Evolutionary conservation across 148 eudicot genomes (phyloP).

Genomic region (Cornus suecica): DNA sequence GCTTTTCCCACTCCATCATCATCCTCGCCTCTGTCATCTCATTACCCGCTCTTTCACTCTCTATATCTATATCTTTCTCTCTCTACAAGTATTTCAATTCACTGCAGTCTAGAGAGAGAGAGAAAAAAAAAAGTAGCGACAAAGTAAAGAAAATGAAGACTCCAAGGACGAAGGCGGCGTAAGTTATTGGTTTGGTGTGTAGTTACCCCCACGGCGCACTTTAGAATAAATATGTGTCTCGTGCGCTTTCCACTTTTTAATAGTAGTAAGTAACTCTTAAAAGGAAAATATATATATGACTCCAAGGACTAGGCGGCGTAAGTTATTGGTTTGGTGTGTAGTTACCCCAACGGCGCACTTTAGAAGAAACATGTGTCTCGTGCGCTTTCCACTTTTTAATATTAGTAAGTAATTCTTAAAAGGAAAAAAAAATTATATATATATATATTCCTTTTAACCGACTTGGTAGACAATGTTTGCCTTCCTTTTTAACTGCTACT

Average conservation of each 20-base stretch:
- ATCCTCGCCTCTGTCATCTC: slow-evolving; percentile 7
- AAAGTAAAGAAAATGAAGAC: slow-evolving; percentile 26
- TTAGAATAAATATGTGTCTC: slow-evolving; percentile 4
- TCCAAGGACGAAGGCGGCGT: no score
- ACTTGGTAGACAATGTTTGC: not conserved
- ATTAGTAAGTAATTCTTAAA: no score
- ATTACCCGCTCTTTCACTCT: not conserved
- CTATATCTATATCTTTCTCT: no score
- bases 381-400: not conserved
- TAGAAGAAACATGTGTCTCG: not conserved
- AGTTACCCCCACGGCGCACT: slow-evolving; percentile 6
- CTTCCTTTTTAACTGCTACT: not conserved
- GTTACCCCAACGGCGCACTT: slow-evolving; percentile 10
- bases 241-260: not conserved
- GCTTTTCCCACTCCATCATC: slow-evolving; percentile 23
- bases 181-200: not conserved
- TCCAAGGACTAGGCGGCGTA: not conserved
- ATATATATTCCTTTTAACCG: no score
- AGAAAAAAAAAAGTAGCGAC: slow-evolving; percentile 27
- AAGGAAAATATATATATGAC: no score
- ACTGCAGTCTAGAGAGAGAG: not conserved
- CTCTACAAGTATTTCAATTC: not conserved
- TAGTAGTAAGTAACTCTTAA: no score
- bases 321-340: not conserved
- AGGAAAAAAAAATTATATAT: no score